Conservation (phyloP, 2,329 filamentous ascomycete species). For the Diplodia corticola region DNA sequence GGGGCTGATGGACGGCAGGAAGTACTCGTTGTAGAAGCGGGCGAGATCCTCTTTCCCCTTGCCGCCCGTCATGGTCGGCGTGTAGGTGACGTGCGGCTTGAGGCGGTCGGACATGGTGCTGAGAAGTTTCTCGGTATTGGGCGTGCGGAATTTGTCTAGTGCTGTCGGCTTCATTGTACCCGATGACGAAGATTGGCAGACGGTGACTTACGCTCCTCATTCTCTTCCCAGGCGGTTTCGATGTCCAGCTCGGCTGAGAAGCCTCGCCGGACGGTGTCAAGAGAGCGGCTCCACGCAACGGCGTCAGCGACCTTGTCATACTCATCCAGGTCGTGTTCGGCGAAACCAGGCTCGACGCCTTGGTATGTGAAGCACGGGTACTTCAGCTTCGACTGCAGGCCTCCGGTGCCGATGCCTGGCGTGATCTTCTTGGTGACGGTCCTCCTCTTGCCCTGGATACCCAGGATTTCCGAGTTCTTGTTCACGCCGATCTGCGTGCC, state of each 20-base stretch:
- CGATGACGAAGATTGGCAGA: neutral
- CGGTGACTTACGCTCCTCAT: slow-evolving; percentile 35
- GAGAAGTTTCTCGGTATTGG: slow-evolving; percentile 40
- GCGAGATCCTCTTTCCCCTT: slow-evolving; percentile 44
- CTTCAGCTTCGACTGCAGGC: slow-evolving; percentile 43
- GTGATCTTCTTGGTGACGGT: slow-evolving; percentile 52
- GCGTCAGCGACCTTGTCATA: slow-evolving; percentile 64
- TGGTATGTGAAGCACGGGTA: slow-evolving; percentile 57
- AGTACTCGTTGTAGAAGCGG: slow-evolving; percentile 59
- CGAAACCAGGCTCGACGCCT: slow-evolving; percentile 63
- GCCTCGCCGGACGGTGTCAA: slow-evolving; percentile 60
- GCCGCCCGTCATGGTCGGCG: slow-evolving; percentile 50
- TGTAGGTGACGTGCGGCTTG: slow-evolving; percentile 45
- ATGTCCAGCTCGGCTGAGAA: slow-evolving; percentile 54
- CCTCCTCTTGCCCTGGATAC: slow-evolving; percentile 53
- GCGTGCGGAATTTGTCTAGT: slow-evolving; percentile 40
- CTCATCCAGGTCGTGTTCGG: slow-evolving; percentile 68
- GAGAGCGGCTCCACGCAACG: slow-evolving; percentile 68
- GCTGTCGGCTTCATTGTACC: neutral
- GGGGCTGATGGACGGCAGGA: slow-evolving; percentile 48
- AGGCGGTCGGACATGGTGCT: slow-evolving; percentile 38
- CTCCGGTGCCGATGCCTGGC: slow-evolving; percentile 52
- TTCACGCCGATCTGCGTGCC: slow-evolving; percentile 51
- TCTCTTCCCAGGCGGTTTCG: slow-evolving; percentile 48
- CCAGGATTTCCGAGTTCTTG: slow-evolving; percentile 52